These are phyloP conservation scores for Iris pallida DNA, from an alignment of 116 monocot species.

Conservation along the genomic window DNA sequence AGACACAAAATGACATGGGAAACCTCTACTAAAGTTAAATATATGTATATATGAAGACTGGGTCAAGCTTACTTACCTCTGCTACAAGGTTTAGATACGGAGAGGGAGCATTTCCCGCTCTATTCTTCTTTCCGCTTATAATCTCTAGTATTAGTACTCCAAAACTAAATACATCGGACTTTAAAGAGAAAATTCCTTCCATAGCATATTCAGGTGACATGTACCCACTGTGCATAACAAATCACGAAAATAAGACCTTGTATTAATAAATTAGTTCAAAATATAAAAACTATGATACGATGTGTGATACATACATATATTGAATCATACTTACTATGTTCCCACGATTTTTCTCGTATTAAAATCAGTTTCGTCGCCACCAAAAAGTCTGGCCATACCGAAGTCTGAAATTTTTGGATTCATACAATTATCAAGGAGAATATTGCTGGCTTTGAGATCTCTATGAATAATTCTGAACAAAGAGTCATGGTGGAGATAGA, in stretches of 20 bases:
- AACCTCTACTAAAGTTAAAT: not conserved
- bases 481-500: conserved; percentile 2
- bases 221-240: no score
- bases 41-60: not conserved
- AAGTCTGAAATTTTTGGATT: not conserved
- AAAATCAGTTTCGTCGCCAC: not conserved
- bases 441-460: not conserved
- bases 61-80: not conserved
- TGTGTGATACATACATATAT: no score
- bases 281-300: not conserved
- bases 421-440: not conserved
- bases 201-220: not conserved
- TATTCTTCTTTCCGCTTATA: conserved; percentile 7
- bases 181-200: not conserved
- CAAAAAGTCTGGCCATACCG: not conserved
- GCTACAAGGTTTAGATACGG: conserved; percentile 1
- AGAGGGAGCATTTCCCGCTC: not conserved
- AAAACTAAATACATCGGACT: conserved; percentile 1
- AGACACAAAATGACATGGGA: not conserved
- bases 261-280: no score
- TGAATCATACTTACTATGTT: conserved; percentile 1
- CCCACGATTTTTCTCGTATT: not conserved
- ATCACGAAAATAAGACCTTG: no score
- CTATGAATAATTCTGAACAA: conserved; percentile 2
- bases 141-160: conserved; percentile 4